Evolutionary conservation across 345 rosid genomes (phyloP), one percentile per base, ranked within the genome.

Genomic region (Populus simonii): DNA sequence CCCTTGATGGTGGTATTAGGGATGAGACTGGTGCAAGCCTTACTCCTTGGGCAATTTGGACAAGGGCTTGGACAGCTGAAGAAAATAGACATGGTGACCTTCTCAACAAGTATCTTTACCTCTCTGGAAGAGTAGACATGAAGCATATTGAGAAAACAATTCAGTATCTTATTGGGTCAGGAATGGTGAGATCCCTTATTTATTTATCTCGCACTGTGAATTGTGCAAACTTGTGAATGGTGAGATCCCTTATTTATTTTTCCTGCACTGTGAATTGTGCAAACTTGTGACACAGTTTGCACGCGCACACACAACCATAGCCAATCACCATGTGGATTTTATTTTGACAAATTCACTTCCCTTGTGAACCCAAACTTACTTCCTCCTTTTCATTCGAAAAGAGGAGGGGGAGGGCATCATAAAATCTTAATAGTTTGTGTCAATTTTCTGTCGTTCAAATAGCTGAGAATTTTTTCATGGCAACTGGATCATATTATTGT

Each of bases 31-130:
- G 86, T 20, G 76, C 65, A 3, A 72, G 71, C 63, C 73, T 17
- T 43, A 78, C 78, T 15, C 38, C 86, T 70, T 91, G 94, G 94
- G 91, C 92, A 33, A 70, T 87, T 62, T 91, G 94, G 92, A 88
- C 85, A 0, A 87, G 90, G 81, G 88, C 87, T 3, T 89, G 94
- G 92, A 86, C 89, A 4, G 91, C 92, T 1, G 94, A 91, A 79
- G 94, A 91, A 76, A 89, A 91, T 66, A 81, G 92, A 49, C 93
- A 91, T n/a, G 90, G 93, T 0, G 92, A 89, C 76, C 85, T 91
- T 65, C 83, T 91, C 45, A 89, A 87, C 43, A 91, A 89, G 71
- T 89, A 91, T 66, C 93, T 89, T 35, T 91, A 89, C 78, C 78
- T 89, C 72, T 86, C 86, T 57, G 93, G 94, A 53, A 80, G 92